Evolutionary conservation across 2,329 filamentous ascomycete genomes (phyloP), one percentile per base, ranked within the genome.

Genomic region (Paracamarosporium sp.): DNA sequence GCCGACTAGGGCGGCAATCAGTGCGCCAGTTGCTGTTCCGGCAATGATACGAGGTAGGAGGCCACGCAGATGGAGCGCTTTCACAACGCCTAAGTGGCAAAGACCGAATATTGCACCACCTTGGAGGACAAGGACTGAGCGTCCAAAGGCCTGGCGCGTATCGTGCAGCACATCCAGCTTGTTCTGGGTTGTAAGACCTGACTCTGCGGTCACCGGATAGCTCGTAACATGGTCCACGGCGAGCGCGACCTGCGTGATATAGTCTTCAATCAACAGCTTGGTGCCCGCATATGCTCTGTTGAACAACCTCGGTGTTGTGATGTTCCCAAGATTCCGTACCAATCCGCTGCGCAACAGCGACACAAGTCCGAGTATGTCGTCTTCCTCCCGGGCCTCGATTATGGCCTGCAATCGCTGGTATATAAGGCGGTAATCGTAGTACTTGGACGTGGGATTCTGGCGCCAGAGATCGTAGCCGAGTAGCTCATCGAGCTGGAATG

Each of bases 41-140:
- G 92, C 92, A 66, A 98, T 93, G 67, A 97, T 96, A 41, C 92
- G 86, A 4, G 95, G 94, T 44, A 97, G 81, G 15, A 97, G 79
- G 0, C 91, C 91, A 27, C 90, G 86, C 33, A 93, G 79, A 76
- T 93, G 91, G 38, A 97, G 80, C 1, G 93, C 93, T 72, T 94
- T 96, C 36, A 96, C 91, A 5, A 97, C 92, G 6, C 93, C 93
- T 4, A 97, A 76, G 76, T 97, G 94, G 68, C 92, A 97, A 9
- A 97, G 79, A 1, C 93, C 93, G 69, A 97, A 97, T 56, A 96
- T 94, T 40, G 92, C 91, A 13, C 94, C 93, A 46, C 93, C 93
- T 74, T 97, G 93, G 1, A 97, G 78, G 4, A 97, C 90, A 24
- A 97, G 82, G 0, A 91, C 93, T 55, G 89, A 95, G 63, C 93